A percentile compares a stretch with the other conserved stretches of the same genome.
Evolutionary conservation across 1,284 basidiomycete species (phyloP).

Genomic region (Cystobasidiaceae sp.): DNA sequence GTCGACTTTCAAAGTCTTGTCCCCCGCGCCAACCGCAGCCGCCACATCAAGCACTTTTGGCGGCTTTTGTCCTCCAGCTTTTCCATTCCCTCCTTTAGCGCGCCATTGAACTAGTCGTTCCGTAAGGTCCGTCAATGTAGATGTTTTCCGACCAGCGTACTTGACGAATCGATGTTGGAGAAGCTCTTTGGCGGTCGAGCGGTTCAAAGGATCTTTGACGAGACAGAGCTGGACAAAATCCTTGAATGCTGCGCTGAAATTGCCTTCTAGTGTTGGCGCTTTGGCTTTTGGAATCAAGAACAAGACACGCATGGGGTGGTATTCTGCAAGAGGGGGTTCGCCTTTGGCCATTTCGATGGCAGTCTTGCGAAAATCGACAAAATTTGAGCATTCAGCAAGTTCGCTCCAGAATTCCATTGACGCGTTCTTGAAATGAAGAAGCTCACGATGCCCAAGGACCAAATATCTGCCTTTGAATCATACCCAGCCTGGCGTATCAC

Average conservation of each 20-base stretch:
- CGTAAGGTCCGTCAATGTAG: constrained; percentile 76
- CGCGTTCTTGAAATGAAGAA: too few species aligned
- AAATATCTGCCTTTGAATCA: constrained; percentile 50
- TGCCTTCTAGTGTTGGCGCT: constrained; percentile 79
- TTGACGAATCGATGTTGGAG: constrained; percentile 88
- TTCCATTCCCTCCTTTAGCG: constrained; percentile 17
- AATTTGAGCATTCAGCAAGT: too few species aligned
- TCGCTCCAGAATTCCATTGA: too few species aligned
- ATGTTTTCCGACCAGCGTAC: constrained; percentile 62
- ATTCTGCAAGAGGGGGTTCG: constrained; percentile 50
- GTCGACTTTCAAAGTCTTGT: constrained; percentile 33
- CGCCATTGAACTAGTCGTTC: too few species aligned
- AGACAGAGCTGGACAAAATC: constrained; percentile 87
- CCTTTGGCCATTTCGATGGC: constrained; percentile 51
- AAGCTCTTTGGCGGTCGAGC: constrained; percentile 83
- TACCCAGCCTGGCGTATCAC: constrained; percentile 90
- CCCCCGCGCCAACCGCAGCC: background rate
- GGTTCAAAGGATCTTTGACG: constrained; percentile 81
- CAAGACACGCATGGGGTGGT: constrained; percentile 51
- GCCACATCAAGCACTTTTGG: background rate
- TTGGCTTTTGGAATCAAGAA: constrained; percentile 60
- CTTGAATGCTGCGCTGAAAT: constrained; percentile 77
- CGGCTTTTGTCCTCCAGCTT: constrained; percentile 29
- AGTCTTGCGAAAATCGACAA: constrained; percentile 33
- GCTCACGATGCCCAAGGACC: constrained; percentile 49